Conservation (phyloP, 805 yeast genomes). For the Hanseniaspora lachancei region DNA sequence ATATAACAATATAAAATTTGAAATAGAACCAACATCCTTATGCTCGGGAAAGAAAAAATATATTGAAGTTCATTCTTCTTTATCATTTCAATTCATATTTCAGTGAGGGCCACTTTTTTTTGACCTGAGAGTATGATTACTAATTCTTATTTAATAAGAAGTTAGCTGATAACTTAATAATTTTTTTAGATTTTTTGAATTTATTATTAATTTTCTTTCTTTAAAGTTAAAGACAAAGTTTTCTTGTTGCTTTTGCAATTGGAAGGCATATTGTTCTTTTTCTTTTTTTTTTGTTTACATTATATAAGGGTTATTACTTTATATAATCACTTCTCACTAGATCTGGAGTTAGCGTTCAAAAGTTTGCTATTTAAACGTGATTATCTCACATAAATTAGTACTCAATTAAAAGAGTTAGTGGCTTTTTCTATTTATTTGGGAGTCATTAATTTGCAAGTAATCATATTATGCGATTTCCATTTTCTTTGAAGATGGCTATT, state of each 20-base stretch:
- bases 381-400: background rate
- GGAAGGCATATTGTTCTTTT: slow-evolving; percentile 2
- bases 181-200: slow-evolving; percentile 11
- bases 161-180: slow-evolving; percentile 13
- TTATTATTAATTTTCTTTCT: slow-evolving; percentile 13
- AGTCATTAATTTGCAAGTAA: background rate
- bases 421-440: background rate
- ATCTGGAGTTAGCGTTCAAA: background rate
- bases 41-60: slow-evolving; percentile 13
- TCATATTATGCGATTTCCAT: background rate
- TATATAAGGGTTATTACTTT: background rate
- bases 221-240: background rate
- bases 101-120: slow-evolving; percentile 12
- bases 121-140: slow-evolving; percentile 13
- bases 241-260: slow-evolving; percentile 3
- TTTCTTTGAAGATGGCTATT: slow-evolving; percentile 3
- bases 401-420: background rate
- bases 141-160: slow-evolving; percentile 12
- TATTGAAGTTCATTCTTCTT: slow-evolving; percentile 10
- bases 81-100: slow-evolving; percentile 13
- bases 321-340: slow-evolving; percentile 9
- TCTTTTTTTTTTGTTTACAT: slow-evolving; percentile 2
- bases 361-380: background rate
- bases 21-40: slow-evolving; percentile 9
- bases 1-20: no score